A percentile compares a stretch with the other conserved stretches of the same genome.
Evolutionary conservation across 2,329 filamentous ascomycete species (phyloP).

Genomic region (Coleophoma crateriformis): DNA sequence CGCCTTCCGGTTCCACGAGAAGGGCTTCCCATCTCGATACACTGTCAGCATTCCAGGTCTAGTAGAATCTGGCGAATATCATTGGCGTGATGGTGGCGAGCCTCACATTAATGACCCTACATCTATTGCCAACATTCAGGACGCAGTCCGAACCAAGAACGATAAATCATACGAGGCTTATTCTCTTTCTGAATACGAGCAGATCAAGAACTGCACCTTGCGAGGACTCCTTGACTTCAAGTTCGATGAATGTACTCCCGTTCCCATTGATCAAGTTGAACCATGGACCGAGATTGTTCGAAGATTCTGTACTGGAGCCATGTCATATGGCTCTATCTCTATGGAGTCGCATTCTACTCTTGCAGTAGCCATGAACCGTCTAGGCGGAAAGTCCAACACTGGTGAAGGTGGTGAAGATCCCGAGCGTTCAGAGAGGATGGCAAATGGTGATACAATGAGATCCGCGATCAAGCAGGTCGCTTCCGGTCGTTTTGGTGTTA

Average conservation of each 20-base stretch:
- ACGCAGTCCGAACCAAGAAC: slow-evolving; percentile 94
- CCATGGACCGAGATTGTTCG: slow-evolving; percentile 97
- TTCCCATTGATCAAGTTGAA: slow-evolving; percentile 95
- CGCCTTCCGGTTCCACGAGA: slow-evolving; percentile 90
- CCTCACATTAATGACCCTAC: slow-evolving; percentile 92
- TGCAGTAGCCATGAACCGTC: slow-evolving; percentile 92
- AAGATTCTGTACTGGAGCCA: slow-evolving; percentile 92
- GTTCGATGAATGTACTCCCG: slow-evolving; percentile 77
- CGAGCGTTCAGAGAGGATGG: slow-evolving; percentile 78
- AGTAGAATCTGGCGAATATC: slow-evolving; percentile 91
- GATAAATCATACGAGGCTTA: slow-evolving; percentile 98
- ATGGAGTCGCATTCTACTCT: slow-evolving; percentile 98
- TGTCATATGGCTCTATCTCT: slow-evolving; percentile 98
- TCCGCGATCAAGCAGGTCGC: slow-evolving; percentile 98
- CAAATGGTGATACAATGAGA: slow-evolving; percentile 94
- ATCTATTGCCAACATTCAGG: slow-evolving; percentile 94
- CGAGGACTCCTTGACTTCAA: slow-evolving; percentile 94
- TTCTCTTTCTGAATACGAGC: slow-evolving; percentile 86
- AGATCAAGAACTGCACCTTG: slow-evolving; percentile 93
- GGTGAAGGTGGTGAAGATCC: slow-evolving; percentile 96
- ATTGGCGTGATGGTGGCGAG: slow-evolving; percentile 96
- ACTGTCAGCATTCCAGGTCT: slow-evolving; percentile 75
- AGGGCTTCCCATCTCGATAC: slow-evolving; percentile 77
- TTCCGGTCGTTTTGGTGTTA: slow-evolving; percentile 93
- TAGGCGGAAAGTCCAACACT: slow-evolving; percentile 96